A percentile compares a stretch with the other conserved stretches of the same genome.
These are phyloP conservation scores for Epichloe baconii DNA, from an alignment of 2,329 filamentous ascomycete species.

Conservation along the genomic window DNA sequence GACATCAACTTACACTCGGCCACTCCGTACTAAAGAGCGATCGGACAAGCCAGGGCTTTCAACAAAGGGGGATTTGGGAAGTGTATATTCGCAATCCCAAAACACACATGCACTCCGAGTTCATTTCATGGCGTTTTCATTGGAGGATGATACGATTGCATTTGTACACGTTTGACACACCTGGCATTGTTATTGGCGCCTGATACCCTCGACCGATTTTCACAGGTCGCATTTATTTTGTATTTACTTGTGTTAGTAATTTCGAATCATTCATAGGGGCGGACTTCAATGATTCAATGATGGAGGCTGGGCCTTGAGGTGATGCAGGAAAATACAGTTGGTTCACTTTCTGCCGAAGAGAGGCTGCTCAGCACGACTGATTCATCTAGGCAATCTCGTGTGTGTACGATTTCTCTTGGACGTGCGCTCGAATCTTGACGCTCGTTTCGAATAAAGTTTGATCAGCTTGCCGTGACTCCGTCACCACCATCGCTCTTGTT, in stretches of 20 bases:
- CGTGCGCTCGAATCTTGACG: too few species aligned
- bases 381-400: too few species aligned
- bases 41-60: too few species aligned
- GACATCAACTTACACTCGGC: too few species aligned
- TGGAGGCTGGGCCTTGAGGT: background rate
- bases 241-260: background rate
- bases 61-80: too few species aligned
- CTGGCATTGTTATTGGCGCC: constrained; percentile 1
- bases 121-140: background rate
- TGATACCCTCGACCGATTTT: constrained; percentile 4
- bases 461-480: too few species aligned
- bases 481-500: too few species aligned
- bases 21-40: too few species aligned
- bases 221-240: constrained; percentile 2
- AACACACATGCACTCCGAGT: too few species aligned
- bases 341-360: background rate
- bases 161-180: background rate
- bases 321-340: background rate
- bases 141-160: background rate
- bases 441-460: too few species aligned
- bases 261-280: background rate
- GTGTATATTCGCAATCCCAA: background rate
- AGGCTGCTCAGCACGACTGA: too few species aligned
- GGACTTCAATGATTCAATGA: background rate
- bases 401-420: too few species aligned